phyloP scores from a whole-genome alignment of 2,329 filamentous ascomycete species.

The Ophioceras dolichostomum region DNA sequence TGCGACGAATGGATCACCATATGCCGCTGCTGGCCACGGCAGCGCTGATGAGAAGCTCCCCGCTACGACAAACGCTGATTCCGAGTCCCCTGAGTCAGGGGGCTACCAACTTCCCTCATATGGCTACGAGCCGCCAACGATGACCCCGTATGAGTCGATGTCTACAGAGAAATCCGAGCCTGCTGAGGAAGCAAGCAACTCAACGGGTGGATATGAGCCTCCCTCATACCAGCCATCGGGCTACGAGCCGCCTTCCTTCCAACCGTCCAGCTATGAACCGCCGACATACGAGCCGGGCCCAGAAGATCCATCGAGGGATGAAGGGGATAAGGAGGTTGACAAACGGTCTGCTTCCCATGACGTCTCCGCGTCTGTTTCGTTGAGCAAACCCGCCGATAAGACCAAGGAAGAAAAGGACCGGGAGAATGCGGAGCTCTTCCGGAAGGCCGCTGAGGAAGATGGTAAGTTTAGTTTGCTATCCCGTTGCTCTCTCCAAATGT shows the following conservation, averaged over 20 bases:
- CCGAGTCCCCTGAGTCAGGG: slow-evolving; percentile 1
- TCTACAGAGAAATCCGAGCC: slow-evolving; percentile 6
- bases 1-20: slow-evolving; percentile 8
- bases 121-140: slow-evolving; percentile 37
- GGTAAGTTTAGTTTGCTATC: slow-evolving; percentile 32
- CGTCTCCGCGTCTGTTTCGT: slow-evolving; percentile 36
- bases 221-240: slow-evolving; percentile 48
- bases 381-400: slow-evolving; percentile 40
- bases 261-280: too few species aligned
- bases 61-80: not conserved
- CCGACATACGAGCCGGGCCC: slow-evolving; percentile 15
- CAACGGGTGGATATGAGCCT: slow-evolving; percentile 42
- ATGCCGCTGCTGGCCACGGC: slow-evolving; percentile 3
- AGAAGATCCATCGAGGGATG: not conserved
- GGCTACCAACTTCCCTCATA: slow-evolving; percentile 34
- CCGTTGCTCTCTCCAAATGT: too few species aligned
- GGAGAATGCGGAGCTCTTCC: slow-evolving; percentile 76
- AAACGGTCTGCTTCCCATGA: not conserved
- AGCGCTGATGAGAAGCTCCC: slow-evolving; percentile 2
- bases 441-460: slow-evolving; percentile 68
- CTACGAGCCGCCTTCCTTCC: slow-evolving; percentile 42
- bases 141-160: slow-evolving; percentile 16
- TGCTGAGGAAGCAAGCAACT: slow-evolving; percentile 11
- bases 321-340: slow-evolving; percentile 36
- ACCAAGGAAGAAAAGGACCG: slow-evolving; percentile 57